Evolutionary conservation across 148 eudicot genomes (phyloP), one percentile per base, ranked within the genome.

Genomic region (Rhododendron mucronatum): DNA sequence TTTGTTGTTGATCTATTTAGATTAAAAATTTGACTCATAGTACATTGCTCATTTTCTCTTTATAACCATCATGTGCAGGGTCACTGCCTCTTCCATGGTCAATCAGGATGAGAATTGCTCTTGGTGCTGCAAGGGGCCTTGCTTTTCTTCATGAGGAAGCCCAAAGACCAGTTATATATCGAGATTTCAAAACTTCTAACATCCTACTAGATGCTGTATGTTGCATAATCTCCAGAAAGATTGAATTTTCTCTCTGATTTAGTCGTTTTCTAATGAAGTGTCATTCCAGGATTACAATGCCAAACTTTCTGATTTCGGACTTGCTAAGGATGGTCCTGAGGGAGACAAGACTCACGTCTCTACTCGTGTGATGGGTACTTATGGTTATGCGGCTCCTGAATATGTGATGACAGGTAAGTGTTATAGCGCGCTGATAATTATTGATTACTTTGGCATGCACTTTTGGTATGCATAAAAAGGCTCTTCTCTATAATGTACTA

Each of bases 81-180:
- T 92, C 99, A 0, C 86, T 96, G 88, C 98, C 98, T 88, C 97
- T 95, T 82, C 98, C 98, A 20, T 94, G 99, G 98, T 94, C 98
- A 59, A 93, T 93, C 90, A 91, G 98, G 89, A 96, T 95, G 99
- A 95, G 91, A 91, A 94, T 96, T 88, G 99, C 98, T 84, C 88
- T 93, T 35, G 97, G 97, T 85, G 98, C 98, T 79, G 99, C 98
- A 51, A 94, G 88, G 88, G 98, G 99, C 87, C 96, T 95, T 88
- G 92, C 99, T 82, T 96, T 96, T 90, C 98, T 96, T 74, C 98
- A 95, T n/a, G 98, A 96, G 91, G 98, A 96, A 92, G 97, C 97
- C 6, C 93, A 93, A 90, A 95, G 92, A 85, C 97, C 97, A 6
- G 98, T 96, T 44, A 96, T 96, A 83, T 96, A 96, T 91, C 96